Conservation (phyloP, 352 stramenopile species). For the Phytopythium vexans region DNA sequence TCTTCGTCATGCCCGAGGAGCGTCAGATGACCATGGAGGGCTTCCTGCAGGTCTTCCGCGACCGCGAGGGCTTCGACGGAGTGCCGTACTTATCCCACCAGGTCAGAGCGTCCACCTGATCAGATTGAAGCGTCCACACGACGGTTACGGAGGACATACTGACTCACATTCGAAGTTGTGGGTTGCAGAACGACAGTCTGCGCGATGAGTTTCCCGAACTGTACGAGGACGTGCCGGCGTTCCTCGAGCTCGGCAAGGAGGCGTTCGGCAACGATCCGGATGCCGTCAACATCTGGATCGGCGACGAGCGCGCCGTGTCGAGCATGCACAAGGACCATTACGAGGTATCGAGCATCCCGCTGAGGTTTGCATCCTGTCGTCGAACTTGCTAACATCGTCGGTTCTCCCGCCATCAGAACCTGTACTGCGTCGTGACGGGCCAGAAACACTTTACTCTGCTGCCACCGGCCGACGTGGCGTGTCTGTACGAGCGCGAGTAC, state of each 20-base stretch:
- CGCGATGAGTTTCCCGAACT: slow-evolving; percentile 65
- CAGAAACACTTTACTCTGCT: slow-evolving; percentile 94
- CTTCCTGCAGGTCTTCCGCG: slow-evolving; percentile 47
- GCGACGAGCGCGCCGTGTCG: slow-evolving; percentile 93
- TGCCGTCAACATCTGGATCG: slow-evolving; percentile 98
- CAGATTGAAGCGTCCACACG: no score
- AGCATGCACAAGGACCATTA: slow-evolving; percentile 98
- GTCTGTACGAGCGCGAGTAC: slow-evolving; percentile 86
- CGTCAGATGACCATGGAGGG: slow-evolving; percentile 60
- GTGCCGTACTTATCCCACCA: slow-evolving; percentile 85
- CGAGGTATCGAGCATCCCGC: slow-evolving; percentile 52
- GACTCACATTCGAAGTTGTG: no score
- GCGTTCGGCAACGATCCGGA: slow-evolving; percentile 80
- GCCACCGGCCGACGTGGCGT: slow-evolving; percentile 86
- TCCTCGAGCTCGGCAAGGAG: slow-evolving; percentile 49
- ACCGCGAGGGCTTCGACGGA: slow-evolving; percentile 58
- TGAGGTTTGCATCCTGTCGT: background rate
- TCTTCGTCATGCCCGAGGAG: slow-evolving; percentile 85
- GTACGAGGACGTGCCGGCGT: slow-evolving; percentile 62
- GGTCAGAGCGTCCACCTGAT: slow-evolving; percentile 6
- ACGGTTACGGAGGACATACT: no score
- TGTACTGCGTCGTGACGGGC: slow-evolving; percentile 96
- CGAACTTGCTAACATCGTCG: slow-evolving; percentile 1
- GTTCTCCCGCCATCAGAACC: slow-evolving; percentile 67
- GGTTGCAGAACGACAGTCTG: slow-evolving; percentile 65